These are phyloP conservation scores for Thielaviopsis ethacetica DNA, from an alignment of 2,329 filamentous ascomycete genomes.

Conservation along the genomic window DNA sequence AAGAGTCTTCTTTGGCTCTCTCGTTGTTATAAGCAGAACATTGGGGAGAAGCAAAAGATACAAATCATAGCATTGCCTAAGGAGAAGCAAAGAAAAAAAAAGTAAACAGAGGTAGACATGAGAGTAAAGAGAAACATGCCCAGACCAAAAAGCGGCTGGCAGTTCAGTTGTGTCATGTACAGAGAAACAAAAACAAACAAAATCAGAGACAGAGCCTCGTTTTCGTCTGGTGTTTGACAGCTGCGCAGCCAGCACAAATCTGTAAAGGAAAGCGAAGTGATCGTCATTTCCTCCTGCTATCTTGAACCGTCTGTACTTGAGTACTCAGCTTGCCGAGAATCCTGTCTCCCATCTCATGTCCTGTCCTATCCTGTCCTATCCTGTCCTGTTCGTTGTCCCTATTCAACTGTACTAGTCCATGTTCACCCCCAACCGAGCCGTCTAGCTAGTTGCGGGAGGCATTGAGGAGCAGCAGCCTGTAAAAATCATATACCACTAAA, in stretches of 20 bases:
- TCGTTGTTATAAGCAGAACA: no score
- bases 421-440: no score
- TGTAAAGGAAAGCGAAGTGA: not conserved
- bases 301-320: not conserved
- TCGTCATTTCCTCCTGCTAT: not conserved
- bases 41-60: no score
- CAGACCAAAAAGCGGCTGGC: no score
- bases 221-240: not conserved
- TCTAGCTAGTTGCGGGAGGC: no score
- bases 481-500: no score
- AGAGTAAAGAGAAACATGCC: not conserved
- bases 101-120: not conserved
- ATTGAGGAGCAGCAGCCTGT: no score
- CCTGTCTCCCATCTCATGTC: not conserved
- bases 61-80: no score
- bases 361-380: not conserved
- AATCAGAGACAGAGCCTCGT: not conserved
- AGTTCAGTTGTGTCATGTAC: not conserved
- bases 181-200: not conserved
- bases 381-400: not conserved
- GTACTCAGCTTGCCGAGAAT: not conserved
- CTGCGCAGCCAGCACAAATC: not conserved
- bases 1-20: no score
- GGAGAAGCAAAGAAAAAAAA: no score
- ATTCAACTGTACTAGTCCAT: no score